phyloP scores from a whole-genome alignment of 2,329 filamentous ascomycete species.

The Leptographium flavum region DNA sequence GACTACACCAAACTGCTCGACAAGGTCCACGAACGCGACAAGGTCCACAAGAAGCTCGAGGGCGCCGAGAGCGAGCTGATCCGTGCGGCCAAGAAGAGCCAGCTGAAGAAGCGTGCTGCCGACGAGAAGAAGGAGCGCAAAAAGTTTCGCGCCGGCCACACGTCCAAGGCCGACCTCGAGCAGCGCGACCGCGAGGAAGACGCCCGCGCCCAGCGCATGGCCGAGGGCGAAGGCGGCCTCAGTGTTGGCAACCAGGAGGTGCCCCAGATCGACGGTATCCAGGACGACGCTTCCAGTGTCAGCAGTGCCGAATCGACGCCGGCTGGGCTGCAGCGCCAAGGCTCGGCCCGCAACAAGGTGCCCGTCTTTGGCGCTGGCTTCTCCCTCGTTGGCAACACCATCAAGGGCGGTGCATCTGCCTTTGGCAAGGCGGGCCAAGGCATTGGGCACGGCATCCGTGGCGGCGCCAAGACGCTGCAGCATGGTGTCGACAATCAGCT shows the following conservation, averaged over 20 bases:
- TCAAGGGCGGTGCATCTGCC: constrained; percentile 11
- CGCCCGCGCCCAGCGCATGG: constrained; percentile 33
- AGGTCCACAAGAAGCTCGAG: constrained; percentile 60
- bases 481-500: constrained; percentile 37
- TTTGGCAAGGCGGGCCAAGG: constrained; percentile 32
- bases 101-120: constrained; percentile 52
- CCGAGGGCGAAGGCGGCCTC: constrained; percentile 32
- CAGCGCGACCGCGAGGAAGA: constrained; percentile 34
- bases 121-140: constrained; percentile 52
- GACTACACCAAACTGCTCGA: constrained; percentile 72
- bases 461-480: constrained; percentile 30
- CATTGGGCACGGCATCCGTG: constrained; percentile 33
- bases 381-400: constrained; percentile 25
- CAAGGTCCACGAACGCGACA: constrained; percentile 65
- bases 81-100: constrained; percentile 60
- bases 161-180: constrained; percentile 35
- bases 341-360: constrained; percentile 17
- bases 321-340: not conserved
- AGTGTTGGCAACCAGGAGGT: constrained; percentile 38
- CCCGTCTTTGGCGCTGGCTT: constrained; percentile 23
- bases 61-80: constrained; percentile 74
- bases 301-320: constrained; percentile 1
- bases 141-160: constrained; percentile 29
- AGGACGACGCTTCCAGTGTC: constrained; percentile 10
- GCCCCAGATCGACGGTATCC: constrained; percentile 29